Evolutionary conservation across 116 monocot genomes (phyloP).

Genomic region (Zostera marina): DNA sequence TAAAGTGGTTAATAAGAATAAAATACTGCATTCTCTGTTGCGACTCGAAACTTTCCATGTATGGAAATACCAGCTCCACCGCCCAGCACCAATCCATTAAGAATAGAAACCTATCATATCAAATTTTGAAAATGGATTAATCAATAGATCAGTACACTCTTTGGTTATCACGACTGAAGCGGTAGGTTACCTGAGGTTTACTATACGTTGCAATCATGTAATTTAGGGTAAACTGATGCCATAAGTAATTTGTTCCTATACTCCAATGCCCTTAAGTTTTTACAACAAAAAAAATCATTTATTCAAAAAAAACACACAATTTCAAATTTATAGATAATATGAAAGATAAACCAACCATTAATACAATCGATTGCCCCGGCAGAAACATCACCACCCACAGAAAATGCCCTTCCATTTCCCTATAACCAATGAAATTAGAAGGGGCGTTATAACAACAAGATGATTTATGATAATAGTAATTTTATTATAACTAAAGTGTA

Average conservation of each 20-base stretch:
- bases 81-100: constrained; percentile 87
- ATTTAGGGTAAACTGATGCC: constrained; percentile 65
- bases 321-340: too few relatives aligned
- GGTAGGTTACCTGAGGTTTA: constrained; percentile 96
- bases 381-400: constrained; percentile 95
- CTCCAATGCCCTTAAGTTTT: constrained; percentile 62
- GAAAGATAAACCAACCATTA: constrained; percentile 30
- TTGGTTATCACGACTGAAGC: too few relatives aligned
- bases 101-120: constrained; percentile 61
- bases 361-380: constrained; percentile 34
- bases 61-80: constrained; percentile 93
- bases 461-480: neutral
- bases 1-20: neutral
- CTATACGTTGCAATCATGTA: constrained; percentile 83
- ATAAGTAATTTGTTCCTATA: constrained; percentile 56
- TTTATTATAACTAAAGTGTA: too few relatives aligned
- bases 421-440: constrained; percentile 13
- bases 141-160: too few relatives aligned
- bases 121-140: too few relatives aligned
- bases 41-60: constrained; percentile 89
- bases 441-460: too few relatives aligned
- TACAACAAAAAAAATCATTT: too few relatives aligned
- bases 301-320: too few relatives aligned
- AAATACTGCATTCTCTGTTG: constrained; percentile 71
- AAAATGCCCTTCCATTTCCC: constrained; percentile 98